Percentiles rank a stretch among this genome's conserved stretches.
phyloP scores from a whole-genome alignment of 805 yeast genomes.

The Nakazawaea pomicola region DNA sequence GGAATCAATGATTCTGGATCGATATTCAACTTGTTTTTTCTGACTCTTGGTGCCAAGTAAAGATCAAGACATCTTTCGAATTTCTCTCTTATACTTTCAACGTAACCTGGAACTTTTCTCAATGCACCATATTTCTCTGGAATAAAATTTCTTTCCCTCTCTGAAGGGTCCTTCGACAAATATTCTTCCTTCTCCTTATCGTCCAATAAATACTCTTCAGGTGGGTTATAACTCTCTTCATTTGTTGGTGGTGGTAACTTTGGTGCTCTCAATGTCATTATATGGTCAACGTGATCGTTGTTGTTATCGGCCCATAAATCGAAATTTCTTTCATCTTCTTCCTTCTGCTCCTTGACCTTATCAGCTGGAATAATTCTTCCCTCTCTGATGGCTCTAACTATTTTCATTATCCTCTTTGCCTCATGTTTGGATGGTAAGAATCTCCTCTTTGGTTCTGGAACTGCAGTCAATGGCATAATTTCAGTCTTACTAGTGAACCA shows the following conservation, averaged over 20 bases:
- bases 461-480: conserved; percentile 86
- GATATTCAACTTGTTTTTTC: conserved; percentile 83
- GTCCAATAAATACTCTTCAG: conserved; percentile 83
- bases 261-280: conserved; percentile 93
- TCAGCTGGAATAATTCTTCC: conserved; percentile 85
- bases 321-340: conserved; percentile 46
- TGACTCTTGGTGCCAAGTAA: conserved; percentile 93
- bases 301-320: conserved; percentile 79
- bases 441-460: conserved; percentile 96
- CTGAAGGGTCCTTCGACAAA: conserved; percentile 66
- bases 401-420: conserved; percentile 93
- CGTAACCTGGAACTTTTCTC: conserved; percentile 92
- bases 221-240: conserved; percentile 96
- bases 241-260: conserved; percentile 93
- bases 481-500: conserved; percentile 89
- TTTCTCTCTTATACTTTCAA: conserved; percentile 77
- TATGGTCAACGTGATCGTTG: conserved; percentile 57
- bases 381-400: conserved; percentile 92
- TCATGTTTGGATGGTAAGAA: conserved; percentile 96
- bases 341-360: conserved; percentile 45
- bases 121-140: conserved; percentile 80
- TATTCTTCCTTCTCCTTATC: conserved; percentile 73
- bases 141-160: conserved; percentile 70
- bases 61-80: conserved; percentile 93
- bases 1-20: conserved; percentile 97